Evolutionary conservation across 2,329 filamentous ascomycete genomes (phyloP), one percentile per base, ranked within the genome.

Genomic region (Colletotrichum sojae): DNA sequence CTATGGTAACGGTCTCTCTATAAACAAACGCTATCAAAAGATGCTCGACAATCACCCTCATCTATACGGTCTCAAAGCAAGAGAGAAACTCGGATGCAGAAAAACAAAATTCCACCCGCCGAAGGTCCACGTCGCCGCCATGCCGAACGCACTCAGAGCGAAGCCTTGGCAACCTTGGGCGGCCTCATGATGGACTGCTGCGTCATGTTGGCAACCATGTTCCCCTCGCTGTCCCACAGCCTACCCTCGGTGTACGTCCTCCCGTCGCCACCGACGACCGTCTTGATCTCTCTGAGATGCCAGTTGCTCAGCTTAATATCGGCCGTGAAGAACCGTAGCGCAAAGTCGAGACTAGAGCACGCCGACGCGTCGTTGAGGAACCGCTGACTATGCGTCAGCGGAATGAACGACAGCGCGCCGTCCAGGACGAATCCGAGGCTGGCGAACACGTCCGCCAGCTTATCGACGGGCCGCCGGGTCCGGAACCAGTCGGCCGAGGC

Each of bases 301-400:
- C 85, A 88, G 22, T 77, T 56, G 6, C 73, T 71, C 49, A 85
- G 9, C 59, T 84, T 77, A 0, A 84, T 63, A 0, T 79, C 77
- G 0, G 76, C 78, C 1, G 73, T 75, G 67, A 85, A 83, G 6
- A 85, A 71, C 0, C 85, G 76, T 64, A 88, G 65, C 4, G 86
- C 81, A 73, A 87, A 87, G 71, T 88, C 85, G n/a, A 87, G 72
- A 10, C 79, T 83, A 2, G 81, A 82, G 59, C 81, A 84, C 2
- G 84, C 83, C 6, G 71, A 78, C 0, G 77, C 78, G 45, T 87
- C 83, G 2, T 83, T 79, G 45, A 86, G 77, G 72, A 78, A 83
- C 75, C 79, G 72, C 10, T 83, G 78, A 58, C 75, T 79, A 59
- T 84, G 83, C 1, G 75, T 76, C 57, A 87, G 70, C 0, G 84